Base-by-base conservation (phyloP, 345 rosid genomes). In the Lepidium africanum region DNA sequence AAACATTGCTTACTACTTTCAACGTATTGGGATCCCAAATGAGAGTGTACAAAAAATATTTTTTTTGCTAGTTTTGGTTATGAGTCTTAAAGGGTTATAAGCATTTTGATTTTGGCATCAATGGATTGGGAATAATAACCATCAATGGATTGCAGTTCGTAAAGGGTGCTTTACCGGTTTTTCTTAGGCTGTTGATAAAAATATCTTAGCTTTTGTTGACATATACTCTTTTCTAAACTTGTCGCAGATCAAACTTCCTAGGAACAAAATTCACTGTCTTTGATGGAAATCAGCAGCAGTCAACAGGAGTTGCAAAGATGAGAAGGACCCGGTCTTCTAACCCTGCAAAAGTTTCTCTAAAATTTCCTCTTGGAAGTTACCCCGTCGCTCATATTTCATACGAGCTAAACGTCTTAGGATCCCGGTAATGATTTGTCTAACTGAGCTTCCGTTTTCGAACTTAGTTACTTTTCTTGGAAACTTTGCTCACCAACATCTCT, bases 221-320 rank as follows among this genome's bases (percentile, higher is more conserved):
- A 39, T 19, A 46, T 47, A n/a, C 71, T 67, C 19, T 43, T 30
- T 10, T 74, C 68, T 67, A 37, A 67, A 74, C 68, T 13, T 67
- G 50, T 48, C 43, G 68, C 65, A 82, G 97, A 75, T 93, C 98
- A 10, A 93, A 88, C 86, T 93, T 93, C 81, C 80, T 90, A 63
- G 96, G 97, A 23, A 90, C 98, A 23, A 90, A 92, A 81, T 92
- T 92, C 82, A 83, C 89, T 13, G 77, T 88, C 59, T 85, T 77
- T 76, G 97, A 92, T 54, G 86, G 83, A 7, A 94, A 92, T 60
- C 70, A 83, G 33, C 77, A 86, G 45, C 75, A 72, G 10, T 91
- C 72, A 23, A 78, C 83, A 0, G 81, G 50, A 80, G 80, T 81
- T n/a, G 45, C 78, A 5, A 86, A 80, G 80, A 76, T 82, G 65